phyloP scores from a whole-genome alignment of 2,329 filamentous ascomycete species.

The Parasarocladium wereldwijsianum region DNA sequence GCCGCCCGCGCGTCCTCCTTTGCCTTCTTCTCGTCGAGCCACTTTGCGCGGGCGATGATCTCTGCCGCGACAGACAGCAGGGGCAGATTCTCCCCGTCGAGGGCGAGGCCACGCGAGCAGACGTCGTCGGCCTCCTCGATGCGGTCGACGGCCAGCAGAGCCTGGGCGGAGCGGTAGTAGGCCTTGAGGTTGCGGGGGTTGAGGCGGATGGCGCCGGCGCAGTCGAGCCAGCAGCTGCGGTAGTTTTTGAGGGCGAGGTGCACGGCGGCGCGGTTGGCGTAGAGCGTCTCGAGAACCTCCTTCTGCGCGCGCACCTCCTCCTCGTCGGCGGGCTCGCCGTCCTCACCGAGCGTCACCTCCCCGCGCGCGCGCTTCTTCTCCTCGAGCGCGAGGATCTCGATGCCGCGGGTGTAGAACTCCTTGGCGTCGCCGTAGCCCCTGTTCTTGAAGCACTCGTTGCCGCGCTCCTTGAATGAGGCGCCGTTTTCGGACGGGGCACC shows the following conservation, averaged over 20 bases:
- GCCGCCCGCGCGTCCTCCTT: conserved; percentile 40
- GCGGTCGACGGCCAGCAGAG: conserved; percentile 66
- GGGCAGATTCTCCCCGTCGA: conserved; percentile 57
- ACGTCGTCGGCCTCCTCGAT: conserved; percentile 69
- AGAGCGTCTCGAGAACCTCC: conserved; percentile 56
- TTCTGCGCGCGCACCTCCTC: conserved; percentile 47
- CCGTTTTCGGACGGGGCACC: conserved; percentile 76
- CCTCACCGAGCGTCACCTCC: conserved; percentile 15
- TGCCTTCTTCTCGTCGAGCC: conserved; percentile 37
- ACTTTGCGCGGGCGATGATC: conserved; percentile 43
- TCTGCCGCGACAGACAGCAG: conserved; percentile 48
- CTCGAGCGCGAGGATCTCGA: conserved; percentile 54
- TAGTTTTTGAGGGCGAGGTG: conserved; percentile 84
- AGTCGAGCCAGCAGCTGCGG: conserved; percentile 73
- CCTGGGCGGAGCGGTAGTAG: conserved; percentile 69
- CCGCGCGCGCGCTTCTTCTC: conserved; percentile 37
- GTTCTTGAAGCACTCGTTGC: conserved; percentile 72
- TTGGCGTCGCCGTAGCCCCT: conserved; percentile 69
- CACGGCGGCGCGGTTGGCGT: conserved; percentile 80
- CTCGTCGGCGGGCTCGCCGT: conserved; percentile 22
- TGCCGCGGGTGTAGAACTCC: conserved; percentile 84
- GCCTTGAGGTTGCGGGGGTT: conserved; percentile 80
- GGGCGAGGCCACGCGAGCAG: conserved; percentile 53
- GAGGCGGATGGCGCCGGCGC: conserved; percentile 61
- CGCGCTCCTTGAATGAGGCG: conserved; percentile 74